Base-by-base conservation (phyloP, 352 stramenopile genomes). In the Pythium phragmitis region DNA sequence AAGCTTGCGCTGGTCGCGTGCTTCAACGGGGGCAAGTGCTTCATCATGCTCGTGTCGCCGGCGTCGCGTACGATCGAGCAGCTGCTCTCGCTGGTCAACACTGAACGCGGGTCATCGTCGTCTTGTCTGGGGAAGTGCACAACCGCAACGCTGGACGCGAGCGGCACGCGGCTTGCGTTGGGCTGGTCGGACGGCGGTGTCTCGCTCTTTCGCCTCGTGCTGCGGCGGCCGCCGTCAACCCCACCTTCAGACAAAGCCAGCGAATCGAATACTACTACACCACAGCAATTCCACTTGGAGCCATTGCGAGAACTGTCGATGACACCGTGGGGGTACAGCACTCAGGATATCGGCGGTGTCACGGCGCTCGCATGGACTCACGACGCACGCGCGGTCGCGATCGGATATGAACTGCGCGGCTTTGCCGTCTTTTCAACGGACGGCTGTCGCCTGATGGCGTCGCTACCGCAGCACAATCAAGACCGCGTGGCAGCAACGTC, bases 381-480 rank as follows among this genome's bases (percentile, higher is more conserved):
- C 21, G 82, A 93, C 43, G 72, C 73, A 4, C 77, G 71, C 11
- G 84, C 81, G 8, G 17, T 96, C 16, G 83, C 75, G 0, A 75
- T 91, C 2, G 87, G 82, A 1, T 96, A 91, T 66, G 82, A 74
- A 33, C 57, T 79, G n/a, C 80, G 87, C 8, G 87, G 87, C 1
- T 89, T 93, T 48, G 81, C 79, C 1, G 71, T 96, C 7, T 96
- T 94, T 54, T 90, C 87, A 2, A 82, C 70, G 4, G 87, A 96
- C 50, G 85, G 85, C 3, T 92, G 82, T 60, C 81, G 86, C 0
- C 70, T 96, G 46, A 92, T 96, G 82, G 92, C 87, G 39, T 92
- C 70, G 50, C 68, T 96, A 33, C 85, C 87, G 0, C 84, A 92
- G 39, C 84, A 96, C 60, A 79, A 91, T 50, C 80, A 91, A 36